Evolutionary conservation across 768 basidiomycete genomes (phyloP).

Genomic region (Tricholoma sp.): DNA sequence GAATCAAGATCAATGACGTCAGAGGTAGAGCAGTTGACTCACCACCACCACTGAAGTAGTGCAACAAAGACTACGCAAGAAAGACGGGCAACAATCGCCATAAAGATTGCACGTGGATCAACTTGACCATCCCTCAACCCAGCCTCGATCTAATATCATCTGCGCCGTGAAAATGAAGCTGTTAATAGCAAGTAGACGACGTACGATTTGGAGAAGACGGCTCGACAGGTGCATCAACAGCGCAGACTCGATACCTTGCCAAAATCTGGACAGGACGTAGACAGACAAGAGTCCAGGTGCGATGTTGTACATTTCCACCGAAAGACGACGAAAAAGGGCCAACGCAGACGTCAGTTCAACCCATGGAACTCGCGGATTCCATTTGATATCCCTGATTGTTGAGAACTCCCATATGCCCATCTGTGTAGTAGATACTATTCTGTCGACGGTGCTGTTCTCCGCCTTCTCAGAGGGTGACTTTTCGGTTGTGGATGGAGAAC

Average conservation of each 20-base stretch:
- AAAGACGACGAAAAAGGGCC: conserved; percentile 17
- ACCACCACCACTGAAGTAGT: conserved; percentile 20
- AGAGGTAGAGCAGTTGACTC: not conserved
- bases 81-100: conserved; percentile 14
- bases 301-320: conserved; percentile 18
- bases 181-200: not conserved
- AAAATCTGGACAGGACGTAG: conserved; percentile 19
- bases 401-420: conserved; percentile 17
- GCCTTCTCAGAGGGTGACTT: too few species aligned
- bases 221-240: conserved; percentile 23
- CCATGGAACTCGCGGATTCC: conserved; percentile 6
- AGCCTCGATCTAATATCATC: conserved; percentile 15
- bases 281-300: conserved; percentile 17
- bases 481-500: too few species aligned
- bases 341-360: conserved; percentile 7
- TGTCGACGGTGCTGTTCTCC: not conserved
- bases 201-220: conserved; percentile 17
- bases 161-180: not conserved
- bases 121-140: conserved; percentile 15
- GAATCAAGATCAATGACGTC: not conserved
- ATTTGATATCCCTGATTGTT: conserved; percentile 3
- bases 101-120: conserved; percentile 12
- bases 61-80: conserved; percentile 15
- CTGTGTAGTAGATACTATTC: conserved; percentile 16
- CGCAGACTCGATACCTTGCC: conserved; percentile 19